A percentile compares a stretch with the other conserved stretches of the same genome.
These are phyloP conservation scores for Knufia fluminis DNA, from an alignment of 2,329 filamentous ascomycete genomes.

Conservation along the genomic window DNA sequence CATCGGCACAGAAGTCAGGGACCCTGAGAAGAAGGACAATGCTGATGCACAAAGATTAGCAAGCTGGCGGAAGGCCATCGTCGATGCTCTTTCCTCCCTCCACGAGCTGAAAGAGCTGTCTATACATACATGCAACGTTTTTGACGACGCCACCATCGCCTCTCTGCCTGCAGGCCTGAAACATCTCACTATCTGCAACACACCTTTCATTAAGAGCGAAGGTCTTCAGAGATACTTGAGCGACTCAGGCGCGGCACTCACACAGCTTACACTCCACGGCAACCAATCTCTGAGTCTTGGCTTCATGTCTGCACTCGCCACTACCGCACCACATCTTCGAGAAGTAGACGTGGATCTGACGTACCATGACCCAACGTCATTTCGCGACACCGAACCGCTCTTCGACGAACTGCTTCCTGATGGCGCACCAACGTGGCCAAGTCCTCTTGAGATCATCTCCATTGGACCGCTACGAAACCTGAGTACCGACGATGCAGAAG, in stretches of 20 bases:
- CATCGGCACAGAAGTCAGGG: neutral
- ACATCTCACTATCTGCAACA: slow-evolving; percentile 67
- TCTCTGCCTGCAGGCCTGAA: slow-evolving; percentile 57
- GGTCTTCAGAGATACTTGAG: slow-evolving; percentile 57
- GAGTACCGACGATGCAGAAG: slow-evolving; percentile 58
- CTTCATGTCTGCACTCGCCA: slow-evolving; percentile 59
- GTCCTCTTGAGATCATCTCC: slow-evolving; percentile 60
- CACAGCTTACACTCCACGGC: slow-evolving; percentile 61
- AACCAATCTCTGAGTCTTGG: slow-evolving; percentile 69
- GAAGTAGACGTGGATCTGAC: slow-evolving; percentile 67
- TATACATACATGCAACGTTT: slow-evolving; percentile 65
- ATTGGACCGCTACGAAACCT: slow-evolving; percentile 70
- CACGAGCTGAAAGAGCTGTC: slow-evolving; percentile 57
- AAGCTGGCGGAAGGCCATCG: slow-evolving; percentile 40
- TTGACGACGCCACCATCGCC: slow-evolving; percentile 59
- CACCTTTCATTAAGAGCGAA: slow-evolving; percentile 61
- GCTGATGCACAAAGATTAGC: slow-evolving; percentile 15
- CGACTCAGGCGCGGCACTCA: slow-evolving; percentile 58
- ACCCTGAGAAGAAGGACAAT: neutral
- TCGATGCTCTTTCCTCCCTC: slow-evolving; percentile 36
- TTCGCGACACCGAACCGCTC: slow-evolving; percentile 63
- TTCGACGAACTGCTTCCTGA: slow-evolving; percentile 50
- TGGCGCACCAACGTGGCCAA: slow-evolving; percentile 64
- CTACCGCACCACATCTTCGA: slow-evolving; percentile 60
- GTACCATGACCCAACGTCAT: slow-evolving; percentile 62